Evolutionary conservation across 495 filamentous ascomycete genomes (phyloP).

Genomic region (Penicillium arizonense): DNA sequence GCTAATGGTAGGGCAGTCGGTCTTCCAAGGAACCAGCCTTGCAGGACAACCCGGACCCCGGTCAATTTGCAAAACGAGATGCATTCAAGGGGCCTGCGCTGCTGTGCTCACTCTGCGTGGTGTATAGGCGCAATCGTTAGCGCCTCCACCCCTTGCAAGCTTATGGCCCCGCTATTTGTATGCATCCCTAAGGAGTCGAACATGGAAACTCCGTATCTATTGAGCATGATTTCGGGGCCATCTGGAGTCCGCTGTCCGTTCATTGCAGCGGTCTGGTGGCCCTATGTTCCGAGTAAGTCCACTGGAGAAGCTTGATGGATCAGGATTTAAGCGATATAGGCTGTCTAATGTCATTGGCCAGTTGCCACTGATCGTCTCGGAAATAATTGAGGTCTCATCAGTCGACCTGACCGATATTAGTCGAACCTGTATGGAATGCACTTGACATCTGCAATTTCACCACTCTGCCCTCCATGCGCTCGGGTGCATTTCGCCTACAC

Average conservation of each 20-base stretch:
- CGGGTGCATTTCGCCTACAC: not conserved
- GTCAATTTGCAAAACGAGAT: conserved; percentile 14
- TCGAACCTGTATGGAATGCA: not conserved
- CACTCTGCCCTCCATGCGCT: not conserved
- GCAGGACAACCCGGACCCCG: conserved; percentile 10
- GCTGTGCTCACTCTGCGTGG: not conserved
- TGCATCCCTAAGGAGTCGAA: not conserved
- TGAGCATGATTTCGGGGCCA: not conserved
- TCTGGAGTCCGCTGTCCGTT: not conserved
- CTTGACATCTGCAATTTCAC: not conserved
- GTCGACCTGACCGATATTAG: not conserved
- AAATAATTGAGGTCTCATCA: not conserved
- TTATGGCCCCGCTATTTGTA: not conserved
- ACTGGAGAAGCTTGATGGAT: not conserved
- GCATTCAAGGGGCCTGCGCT: conserved; percentile 15
- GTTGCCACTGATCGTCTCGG: not conserved
- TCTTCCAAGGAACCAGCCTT: conserved; percentile 6
- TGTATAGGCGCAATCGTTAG: not conserved
- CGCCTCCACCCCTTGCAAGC: conserved; percentile 17
- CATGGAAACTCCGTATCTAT: not conserved
- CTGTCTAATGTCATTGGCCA: not conserved
- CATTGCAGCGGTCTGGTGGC: not conserved
- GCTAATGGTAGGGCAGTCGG: conserved; percentile 1
- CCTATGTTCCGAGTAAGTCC: not conserved
- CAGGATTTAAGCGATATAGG: not conserved